phyloP scores from a whole-genome alignment of 768 basidiomycete genomes.

The Lyophyllum shimeji region DNA sequence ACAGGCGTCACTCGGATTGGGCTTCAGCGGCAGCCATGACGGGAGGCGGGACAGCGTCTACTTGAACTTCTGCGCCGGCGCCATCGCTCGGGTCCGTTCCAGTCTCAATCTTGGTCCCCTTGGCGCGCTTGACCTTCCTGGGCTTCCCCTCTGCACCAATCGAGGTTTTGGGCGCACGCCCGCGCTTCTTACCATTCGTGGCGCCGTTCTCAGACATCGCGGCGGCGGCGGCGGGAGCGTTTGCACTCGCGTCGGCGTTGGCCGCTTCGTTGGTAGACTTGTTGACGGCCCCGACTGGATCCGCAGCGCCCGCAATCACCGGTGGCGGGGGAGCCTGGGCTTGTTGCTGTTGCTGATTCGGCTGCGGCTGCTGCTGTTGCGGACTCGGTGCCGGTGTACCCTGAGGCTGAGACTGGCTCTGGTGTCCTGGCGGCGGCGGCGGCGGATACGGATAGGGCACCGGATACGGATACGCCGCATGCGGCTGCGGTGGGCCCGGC shows the following conservation, averaged over 20 bases:
- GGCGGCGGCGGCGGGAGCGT: too few species aligned
- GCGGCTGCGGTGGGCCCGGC: not conserved
- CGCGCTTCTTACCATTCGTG: conserved; percentile 1
- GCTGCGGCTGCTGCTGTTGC: not conserved
- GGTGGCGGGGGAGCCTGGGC: not conserved
- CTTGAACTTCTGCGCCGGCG: not conserved
- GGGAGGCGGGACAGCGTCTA: too few species aligned
- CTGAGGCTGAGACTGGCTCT: not conserved
- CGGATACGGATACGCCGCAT: not conserved
- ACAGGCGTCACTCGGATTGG: not conserved
- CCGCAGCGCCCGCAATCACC: not conserved
- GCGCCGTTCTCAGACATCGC: not conserved
- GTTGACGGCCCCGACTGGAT: not conserved
- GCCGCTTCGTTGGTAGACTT: not conserved
- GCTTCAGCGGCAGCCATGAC: not conserved
- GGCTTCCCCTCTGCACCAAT: not conserved
- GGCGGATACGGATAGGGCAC: not conserved
- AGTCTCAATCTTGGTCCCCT: not conserved
- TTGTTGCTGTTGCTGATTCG: not conserved
- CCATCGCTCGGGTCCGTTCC: not conserved
- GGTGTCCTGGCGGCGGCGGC: not conserved
- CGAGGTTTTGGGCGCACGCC: not conserved
- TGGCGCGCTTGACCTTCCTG: conserved; percentile 2
- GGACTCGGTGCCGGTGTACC: not conserved
- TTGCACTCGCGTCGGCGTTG: not conserved